Evolutionary conservation across 257 asterid species (phyloP).

Genomic region (Coffea eugenioides): DNA sequence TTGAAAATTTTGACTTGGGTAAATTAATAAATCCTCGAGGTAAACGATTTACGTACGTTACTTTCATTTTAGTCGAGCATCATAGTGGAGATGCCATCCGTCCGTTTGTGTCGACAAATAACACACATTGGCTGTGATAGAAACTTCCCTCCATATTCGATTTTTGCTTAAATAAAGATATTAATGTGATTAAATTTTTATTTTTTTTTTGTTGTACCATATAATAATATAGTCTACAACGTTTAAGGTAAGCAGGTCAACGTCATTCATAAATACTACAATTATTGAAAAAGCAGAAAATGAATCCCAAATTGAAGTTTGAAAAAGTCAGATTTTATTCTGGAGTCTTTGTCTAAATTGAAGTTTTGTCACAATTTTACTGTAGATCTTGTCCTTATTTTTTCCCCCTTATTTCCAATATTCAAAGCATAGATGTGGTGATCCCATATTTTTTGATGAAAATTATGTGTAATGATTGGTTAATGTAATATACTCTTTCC

Average conservation of each 20-base stretch:
- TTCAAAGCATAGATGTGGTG: neutral
- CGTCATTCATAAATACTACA: too few relatives aligned
- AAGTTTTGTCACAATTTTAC: neutral
- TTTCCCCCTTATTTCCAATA: neutral
- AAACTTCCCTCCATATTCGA: neutral
- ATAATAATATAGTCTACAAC: too few relatives aligned
- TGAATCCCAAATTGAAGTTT: too few relatives aligned
- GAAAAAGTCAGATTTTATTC: too few relatives aligned
- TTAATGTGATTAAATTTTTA: neutral
- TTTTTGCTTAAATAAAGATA: neutral
- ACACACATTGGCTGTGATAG: too few relatives aligned
- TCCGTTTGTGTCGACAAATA: too few relatives aligned
- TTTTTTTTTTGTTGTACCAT: neutral
- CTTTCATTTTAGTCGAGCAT: neutral
- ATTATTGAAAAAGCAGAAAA: neutral
- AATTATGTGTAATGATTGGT: neutral
- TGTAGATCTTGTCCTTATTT: neutral
- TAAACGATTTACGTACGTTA: too few relatives aligned
- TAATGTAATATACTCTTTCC: neutral
- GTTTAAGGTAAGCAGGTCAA: too few relatives aligned
- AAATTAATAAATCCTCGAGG: neutral
- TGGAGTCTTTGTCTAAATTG: too few relatives aligned
- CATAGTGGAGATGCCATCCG: neutral
- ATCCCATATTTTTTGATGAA: neutral
- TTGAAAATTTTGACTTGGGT: neutral